Conservation (phyloP, 2,329 filamentous ascomycete genomes). For the Ilyonectria destructans region DNA sequence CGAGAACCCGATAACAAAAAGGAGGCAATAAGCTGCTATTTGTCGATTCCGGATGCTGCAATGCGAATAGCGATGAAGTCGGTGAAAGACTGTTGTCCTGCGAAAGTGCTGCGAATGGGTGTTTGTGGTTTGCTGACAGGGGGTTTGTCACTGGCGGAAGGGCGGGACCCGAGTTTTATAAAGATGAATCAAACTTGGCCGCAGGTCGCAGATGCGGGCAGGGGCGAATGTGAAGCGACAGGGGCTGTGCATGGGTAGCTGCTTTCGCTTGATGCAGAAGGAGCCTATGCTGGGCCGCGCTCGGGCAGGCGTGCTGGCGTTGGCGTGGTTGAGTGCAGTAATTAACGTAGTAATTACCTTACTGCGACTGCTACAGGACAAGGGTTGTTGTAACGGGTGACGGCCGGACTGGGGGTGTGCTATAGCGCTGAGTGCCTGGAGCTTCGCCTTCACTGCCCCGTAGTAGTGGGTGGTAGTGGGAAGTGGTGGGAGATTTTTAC, state of each 20-base stretch:
- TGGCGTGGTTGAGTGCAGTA: not conserved
- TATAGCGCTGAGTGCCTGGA: too few species aligned
- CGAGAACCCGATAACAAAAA: not conserved
- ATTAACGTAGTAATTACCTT: not conserved
- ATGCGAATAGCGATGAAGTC: slow-evolving; percentile 1
- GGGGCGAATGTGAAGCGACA: not conserved
- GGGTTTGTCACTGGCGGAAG: slow-evolving; percentile 12
- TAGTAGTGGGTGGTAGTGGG: too few species aligned
- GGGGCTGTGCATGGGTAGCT: not conserved
- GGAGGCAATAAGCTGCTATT: not conserved
- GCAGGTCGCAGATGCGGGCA: not conserved
- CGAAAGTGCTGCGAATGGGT: not conserved
- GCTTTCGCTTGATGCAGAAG: not conserved
- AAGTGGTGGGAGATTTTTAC: not conserved
- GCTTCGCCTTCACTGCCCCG: not conserved
- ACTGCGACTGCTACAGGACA: not conserved
- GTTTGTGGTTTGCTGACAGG: slow-evolving; percentile 9
- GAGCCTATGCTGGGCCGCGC: not conserved
- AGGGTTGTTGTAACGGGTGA: too few species aligned
- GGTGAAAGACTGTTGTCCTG: not conserved
- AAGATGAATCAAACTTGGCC: slow-evolving; percentile 1
- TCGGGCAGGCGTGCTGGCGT: not conserved
- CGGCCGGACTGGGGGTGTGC: too few species aligned
- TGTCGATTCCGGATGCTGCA: not conserved
- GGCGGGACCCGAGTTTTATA: slow-evolving; percentile 10